Evolutionary conservation across 352 stramenopile species (phyloP).

Genomic region (Pythium scleroteichum): DNA sequence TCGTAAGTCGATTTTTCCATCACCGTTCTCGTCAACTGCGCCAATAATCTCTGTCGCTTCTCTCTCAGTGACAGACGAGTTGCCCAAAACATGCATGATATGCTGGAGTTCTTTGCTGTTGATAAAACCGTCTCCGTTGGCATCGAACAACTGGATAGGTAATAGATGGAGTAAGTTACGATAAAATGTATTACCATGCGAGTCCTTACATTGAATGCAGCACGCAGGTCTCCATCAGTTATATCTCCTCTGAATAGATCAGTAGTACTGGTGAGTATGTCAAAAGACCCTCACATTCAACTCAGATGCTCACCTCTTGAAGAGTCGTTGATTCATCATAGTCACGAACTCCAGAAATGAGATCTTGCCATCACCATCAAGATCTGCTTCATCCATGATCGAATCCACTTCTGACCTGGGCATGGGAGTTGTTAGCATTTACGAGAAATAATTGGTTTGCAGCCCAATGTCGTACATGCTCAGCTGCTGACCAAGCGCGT

Average conservation of each 20-base stretch:
- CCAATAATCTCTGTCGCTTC: constrained; percentile 67
- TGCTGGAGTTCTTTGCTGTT: constrained; percentile 62
- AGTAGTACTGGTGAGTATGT: not conserved
- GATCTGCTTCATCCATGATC: constrained; percentile 72
- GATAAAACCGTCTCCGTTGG: constrained; percentile 73
- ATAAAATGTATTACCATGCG: not conserved
- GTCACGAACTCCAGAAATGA: constrained; percentile 78
- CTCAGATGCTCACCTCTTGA: constrained; percentile 37
- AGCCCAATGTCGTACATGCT: constrained; percentile 6
- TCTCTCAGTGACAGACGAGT: constrained; percentile 41
- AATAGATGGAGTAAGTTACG: not conserved
- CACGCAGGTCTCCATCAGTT: constrained; percentile 53
- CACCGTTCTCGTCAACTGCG: constrained; percentile 77
- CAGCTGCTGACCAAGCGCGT: constrained; percentile 52
- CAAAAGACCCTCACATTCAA: not conserved
- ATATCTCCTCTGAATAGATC: constrained; percentile 39
- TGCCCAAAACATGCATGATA: constrained; percentile 61
- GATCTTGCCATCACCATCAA: constrained; percentile 71
- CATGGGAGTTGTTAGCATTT: constrained; percentile 3
- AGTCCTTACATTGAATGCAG: constrained; percentile 55
- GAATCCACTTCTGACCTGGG: constrained; percentile 55
- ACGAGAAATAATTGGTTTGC: too few relatives aligned
- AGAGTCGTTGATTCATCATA: constrained; percentile 77
- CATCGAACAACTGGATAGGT: constrained; percentile 55
- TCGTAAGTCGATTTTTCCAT: constrained; percentile 84